These are phyloP conservation scores for Fusarium sp. DNA, from an alignment of 2,329 filamentous ascomycete genomes.

Conservation along the genomic window DNA sequence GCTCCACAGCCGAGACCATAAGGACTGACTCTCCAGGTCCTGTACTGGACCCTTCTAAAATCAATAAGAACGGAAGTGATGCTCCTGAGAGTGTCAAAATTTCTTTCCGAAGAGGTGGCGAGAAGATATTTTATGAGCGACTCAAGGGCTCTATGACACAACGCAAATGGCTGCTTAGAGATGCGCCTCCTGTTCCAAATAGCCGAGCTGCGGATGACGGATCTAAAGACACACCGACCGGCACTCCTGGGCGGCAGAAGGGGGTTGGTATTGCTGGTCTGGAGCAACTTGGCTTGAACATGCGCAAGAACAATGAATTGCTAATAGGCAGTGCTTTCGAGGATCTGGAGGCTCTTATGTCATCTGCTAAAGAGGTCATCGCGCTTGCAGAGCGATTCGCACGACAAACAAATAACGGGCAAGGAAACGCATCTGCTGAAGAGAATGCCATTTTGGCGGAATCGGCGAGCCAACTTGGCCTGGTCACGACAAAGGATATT, in stretches of 20 bases:
- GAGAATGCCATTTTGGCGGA: conserved; percentile 81
- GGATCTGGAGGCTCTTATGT: conserved; percentile 96
- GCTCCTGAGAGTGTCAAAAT: conserved; percentile 84
- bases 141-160: conserved; percentile 90
- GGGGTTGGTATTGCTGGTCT: conserved; percentile 91
- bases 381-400: conserved; percentile 91
- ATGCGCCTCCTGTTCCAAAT: conserved; percentile 86
- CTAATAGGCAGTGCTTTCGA: conserved; percentile 96
- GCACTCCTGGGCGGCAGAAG: conserved; percentile 57
- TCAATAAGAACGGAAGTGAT: conserved; percentile 57
- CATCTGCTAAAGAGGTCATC: conserved; percentile 95
- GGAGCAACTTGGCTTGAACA: conserved; percentile 84
- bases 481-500: conserved; percentile 96
- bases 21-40: conserved; percentile 84
- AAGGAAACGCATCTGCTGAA: conserved; percentile 71
- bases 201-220: conserved; percentile 52
- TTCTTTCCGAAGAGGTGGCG: conserved; percentile 89
- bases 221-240: conserved; percentile 44
- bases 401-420: conserved; percentile 69
- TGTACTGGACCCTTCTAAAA: conserved; percentile 57
- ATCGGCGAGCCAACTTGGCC: conserved; percentile 80
- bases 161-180: conserved; percentile 92
- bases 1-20: conserved; percentile 48
- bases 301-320: conserved; percentile 90
- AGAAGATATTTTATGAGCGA: conserved; percentile 88